Evolutionary conservation across 176 grass and related monocot genomes (phyloP).

Genomic region (Cenchrus americanus): DNA sequence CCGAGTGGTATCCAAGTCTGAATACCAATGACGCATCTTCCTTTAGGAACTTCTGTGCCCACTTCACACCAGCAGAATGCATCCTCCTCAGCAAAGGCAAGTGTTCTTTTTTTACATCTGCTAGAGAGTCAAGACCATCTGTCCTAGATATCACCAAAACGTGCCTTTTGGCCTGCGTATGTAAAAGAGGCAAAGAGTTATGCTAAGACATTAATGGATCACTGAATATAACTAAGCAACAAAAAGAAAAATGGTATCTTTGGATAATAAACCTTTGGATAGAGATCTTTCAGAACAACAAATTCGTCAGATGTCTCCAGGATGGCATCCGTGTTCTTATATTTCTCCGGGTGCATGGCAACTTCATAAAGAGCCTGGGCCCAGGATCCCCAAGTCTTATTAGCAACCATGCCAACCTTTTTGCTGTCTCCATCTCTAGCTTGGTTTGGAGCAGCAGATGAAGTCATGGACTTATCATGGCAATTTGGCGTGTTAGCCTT

Average conservation of each 20-base stretch:
- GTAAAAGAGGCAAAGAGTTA: background rate
- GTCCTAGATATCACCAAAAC: conserved; percentile 79
- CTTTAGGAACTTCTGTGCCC: conserved; percentile 64
- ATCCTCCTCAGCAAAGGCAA: conserved; percentile 71
- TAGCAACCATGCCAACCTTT: conserved; percentile 27
- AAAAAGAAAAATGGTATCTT: background rate
- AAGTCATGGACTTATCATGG: conserved; percentile 19
- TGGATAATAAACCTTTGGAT: conserved; percentile 70
- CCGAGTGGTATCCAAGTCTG: conserved; percentile 90
- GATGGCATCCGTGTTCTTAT: conserved; percentile 60
- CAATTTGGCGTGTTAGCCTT: background rate
- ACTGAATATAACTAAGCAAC: background rate
- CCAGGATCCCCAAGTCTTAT: conserved; percentile 80
- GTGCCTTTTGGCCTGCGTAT: conserved; percentile 75
- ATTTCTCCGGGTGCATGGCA: conserved; percentile 68
- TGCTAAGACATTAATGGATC: conserved; percentile 19
- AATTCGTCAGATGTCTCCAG: conserved; percentile 72
- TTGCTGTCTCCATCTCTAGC: conserved; percentile 45
- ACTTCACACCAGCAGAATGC: conserved; percentile 73
- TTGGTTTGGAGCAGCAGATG: conserved; percentile 39
- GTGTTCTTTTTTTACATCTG: conserved; percentile 69
- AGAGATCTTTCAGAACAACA: conserved; percentile 74
- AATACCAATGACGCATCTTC: conserved; percentile 74
- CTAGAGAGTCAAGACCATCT: conserved; percentile 81
- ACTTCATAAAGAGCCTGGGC: conserved; percentile 71